Evolutionary conservation across 345 rosid species (phyloP).

Genomic region (Citrus hindsii): DNA sequence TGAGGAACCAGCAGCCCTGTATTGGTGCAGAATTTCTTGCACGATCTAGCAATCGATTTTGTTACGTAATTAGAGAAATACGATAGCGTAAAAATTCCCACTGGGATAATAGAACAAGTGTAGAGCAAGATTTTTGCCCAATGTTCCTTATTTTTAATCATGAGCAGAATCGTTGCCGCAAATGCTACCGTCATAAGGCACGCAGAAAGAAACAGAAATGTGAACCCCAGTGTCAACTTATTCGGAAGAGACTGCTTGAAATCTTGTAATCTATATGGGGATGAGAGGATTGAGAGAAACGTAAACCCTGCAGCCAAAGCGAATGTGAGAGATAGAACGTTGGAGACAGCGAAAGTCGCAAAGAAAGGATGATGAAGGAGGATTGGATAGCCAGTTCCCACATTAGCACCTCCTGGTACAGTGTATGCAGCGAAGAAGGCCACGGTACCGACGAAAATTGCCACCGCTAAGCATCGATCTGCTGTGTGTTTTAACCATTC

Average conservation of each 20-base stretch:
- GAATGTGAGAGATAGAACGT: slow-evolving; percentile 17
- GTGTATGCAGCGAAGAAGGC: slow-evolving; percentile 26
- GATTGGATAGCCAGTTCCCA: slow-evolving; percentile 14
- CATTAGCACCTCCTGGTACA: slow-evolving; percentile 19
- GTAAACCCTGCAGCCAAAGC: slow-evolving; percentile 12
- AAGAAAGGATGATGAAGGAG: slow-evolving; percentile 12
- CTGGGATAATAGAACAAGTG: background rate
- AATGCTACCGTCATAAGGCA: slow-evolving; percentile 5
- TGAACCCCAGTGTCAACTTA: background rate
- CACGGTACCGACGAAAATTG: slow-evolving; percentile 22
- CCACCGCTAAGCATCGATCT: slow-evolving; percentile 15
- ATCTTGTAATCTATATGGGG: slow-evolving; percentile 6
- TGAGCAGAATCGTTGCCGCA: background rate
- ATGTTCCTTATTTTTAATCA: too few relatives aligned
- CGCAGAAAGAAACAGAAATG: slow-evolving; percentile 8
- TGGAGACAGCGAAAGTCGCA: slow-evolving; percentile 8
- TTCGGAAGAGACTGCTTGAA: slow-evolving; percentile 8
- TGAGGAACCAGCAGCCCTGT: background rate
- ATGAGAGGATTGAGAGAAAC: slow-evolving; percentile 23
- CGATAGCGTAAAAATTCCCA: background rate
- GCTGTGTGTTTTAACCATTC: slow-evolving; percentile 1
- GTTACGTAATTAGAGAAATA: background rate
- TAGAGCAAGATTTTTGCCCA: too few relatives aligned
- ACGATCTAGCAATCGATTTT: background rate
- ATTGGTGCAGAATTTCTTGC: background rate